Evolutionary conservation across 2,329 filamentous ascomycete species (phyloP).

Genomic region (Beauveria sp.): DNA sequence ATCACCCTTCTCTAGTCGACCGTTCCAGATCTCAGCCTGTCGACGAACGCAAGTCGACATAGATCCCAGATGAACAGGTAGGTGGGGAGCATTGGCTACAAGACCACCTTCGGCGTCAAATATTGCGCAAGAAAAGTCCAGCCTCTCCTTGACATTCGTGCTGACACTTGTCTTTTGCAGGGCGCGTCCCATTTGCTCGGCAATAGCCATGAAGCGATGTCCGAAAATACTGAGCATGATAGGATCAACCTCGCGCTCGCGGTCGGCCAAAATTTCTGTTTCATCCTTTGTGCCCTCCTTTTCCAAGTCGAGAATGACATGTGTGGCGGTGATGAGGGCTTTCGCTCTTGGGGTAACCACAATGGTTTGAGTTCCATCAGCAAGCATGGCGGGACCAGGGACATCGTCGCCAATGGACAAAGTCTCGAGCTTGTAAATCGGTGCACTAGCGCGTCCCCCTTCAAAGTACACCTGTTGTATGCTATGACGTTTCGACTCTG

Average conservation of each 20-base stretch:
- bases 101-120: constrained; percentile 70
- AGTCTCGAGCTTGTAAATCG: constrained; percentile 74
- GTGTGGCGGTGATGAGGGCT: constrained; percentile 73
- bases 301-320: constrained; percentile 80
- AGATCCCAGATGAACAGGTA: constrained; percentile 72
- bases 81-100: constrained; percentile 71
- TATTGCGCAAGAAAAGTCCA: constrained; percentile 76
- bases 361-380: constrained; percentile 85
- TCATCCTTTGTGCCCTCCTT: constrained; percentile 37
- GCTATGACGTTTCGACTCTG: constrained; percentile 55
- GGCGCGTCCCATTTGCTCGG: constrained; percentile 75
- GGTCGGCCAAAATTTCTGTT: not conserved
- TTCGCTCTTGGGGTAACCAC: constrained; percentile 73
- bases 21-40: constrained; percentile 72
- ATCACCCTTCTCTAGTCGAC: constrained; percentile 68
- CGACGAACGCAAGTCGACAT: constrained; percentile 77
- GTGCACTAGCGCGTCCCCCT: constrained; percentile 66
- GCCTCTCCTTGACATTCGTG: constrained; percentile 73
- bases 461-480: constrained; percentile 74
- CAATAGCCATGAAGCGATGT: constrained; percentile 79
- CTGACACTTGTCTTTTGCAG: constrained; percentile 75
- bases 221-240: constrained; percentile 75
- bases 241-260: constrained; percentile 41
- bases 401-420: constrained; percentile 65
- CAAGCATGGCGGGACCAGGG: constrained; percentile 75